Conservation (phyloP, 2,329 filamentous ascomycete genomes). For the Bretziella fagacearum region DNA sequence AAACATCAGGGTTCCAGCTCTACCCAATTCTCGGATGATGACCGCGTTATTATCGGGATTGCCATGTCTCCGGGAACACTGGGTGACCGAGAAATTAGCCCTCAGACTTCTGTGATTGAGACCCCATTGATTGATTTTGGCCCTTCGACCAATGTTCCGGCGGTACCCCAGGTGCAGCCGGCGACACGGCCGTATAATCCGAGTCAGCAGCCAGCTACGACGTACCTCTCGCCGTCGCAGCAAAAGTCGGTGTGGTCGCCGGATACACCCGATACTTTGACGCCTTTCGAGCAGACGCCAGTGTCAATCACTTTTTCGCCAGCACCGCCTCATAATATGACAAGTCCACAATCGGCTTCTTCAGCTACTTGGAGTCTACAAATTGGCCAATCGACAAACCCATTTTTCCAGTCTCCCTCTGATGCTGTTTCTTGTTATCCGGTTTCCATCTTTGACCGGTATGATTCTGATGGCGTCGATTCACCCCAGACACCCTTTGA, state of each 20-base stretch:
- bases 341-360: background rate
- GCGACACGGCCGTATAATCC: background rate
- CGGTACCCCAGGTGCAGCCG: conserved; percentile 16
- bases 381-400: background rate
- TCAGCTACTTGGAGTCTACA: background rate
- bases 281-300: conserved; percentile 20
- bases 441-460: conserved; percentile 12
- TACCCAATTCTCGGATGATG: conserved; percentile 23
- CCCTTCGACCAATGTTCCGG: background rate
- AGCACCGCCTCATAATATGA: background rate
- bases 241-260: conserved; percentile 33
- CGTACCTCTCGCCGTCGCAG: conserved; percentile 1
- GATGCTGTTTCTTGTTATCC: conserved; percentile 11
- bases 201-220: conserved; percentile 3
- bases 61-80: conserved; percentile 37
- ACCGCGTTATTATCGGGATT: conserved; percentile 59
- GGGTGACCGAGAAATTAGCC: conserved; percentile 25
- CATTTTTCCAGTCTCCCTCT: conserved; percentile 3
- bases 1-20: background rate
- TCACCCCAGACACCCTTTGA: conserved; percentile 6
- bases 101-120: conserved; percentile 30
- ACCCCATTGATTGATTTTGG: conserved; percentile 23
- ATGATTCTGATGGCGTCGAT: conserved; percentile 1
- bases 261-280: conserved; percentile 36
- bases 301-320: conserved; percentile 8